Conservation (phyloP, 352 stramenopile species). For the Globisporangium solare region DNA sequence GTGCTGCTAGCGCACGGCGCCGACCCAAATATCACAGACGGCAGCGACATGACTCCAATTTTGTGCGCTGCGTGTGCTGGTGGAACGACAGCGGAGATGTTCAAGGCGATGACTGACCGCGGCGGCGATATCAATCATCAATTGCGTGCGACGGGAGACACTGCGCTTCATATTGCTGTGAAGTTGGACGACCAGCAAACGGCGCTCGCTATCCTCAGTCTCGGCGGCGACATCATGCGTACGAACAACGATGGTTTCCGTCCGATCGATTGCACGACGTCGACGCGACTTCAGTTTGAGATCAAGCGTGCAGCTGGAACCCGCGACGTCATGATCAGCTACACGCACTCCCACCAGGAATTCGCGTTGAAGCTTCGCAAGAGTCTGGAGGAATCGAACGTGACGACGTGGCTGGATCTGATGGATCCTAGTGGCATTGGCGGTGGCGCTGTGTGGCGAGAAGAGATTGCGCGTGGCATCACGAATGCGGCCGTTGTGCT, state of each 20-base stretch:
- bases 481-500: constrained; percentile 54
- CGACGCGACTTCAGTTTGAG: constrained; percentile 58
- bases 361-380: constrained; percentile 61
- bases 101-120: constrained; percentile 53
- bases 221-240: constrained; percentile 74
- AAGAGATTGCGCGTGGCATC: constrained; percentile 61
- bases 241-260: constrained; percentile 61
- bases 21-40: constrained; percentile 68
- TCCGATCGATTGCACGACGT: constrained; percentile 61
- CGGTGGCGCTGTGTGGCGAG: constrained; percentile 54
- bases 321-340: constrained; percentile 73
- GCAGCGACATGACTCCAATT: constrained; percentile 72
- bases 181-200: constrained; percentile 78
- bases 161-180: constrained; percentile 70
- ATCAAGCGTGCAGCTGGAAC: constrained; percentile 66
- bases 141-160: constrained; percentile 59
- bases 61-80: constrained; percentile 72
- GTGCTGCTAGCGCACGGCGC: constrained; percentile 46
- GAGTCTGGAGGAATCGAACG: constrained; percentile 51
- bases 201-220: constrained; percentile 60
- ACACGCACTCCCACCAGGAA: constrained; percentile 60
- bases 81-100: constrained; percentile 62
- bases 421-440: constrained; percentile 64
- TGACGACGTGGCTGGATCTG: constrained; percentile 63
- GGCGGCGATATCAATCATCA: constrained; percentile 77